Conservation (phyloP, 2,329 filamentous ascomycete species). For the Epichloe glyceriae region DNA sequence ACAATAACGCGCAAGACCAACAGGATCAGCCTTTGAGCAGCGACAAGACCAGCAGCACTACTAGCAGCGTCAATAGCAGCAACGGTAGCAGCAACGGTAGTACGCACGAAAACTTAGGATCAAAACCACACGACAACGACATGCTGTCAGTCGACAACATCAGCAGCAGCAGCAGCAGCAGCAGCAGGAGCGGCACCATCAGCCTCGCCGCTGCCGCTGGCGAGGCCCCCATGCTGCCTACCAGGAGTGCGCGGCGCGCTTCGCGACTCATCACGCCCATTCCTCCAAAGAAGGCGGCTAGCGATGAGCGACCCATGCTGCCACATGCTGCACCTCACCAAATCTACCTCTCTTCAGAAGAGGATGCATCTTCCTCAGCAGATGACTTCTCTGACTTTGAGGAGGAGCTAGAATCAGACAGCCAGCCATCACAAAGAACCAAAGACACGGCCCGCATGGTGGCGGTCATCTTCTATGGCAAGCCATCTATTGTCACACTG, state of each 20-base stretch:
- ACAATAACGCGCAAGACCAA: neutral
- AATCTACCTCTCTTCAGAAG: conserved; percentile 51
- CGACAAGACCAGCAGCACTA: neutral
- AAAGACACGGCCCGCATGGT: conserved; percentile 46
- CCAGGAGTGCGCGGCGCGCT: conserved; percentile 35
- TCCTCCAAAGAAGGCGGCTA: conserved; percentile 20
- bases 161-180: conserved; percentile 7
- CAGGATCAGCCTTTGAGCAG: conserved; percentile 3
- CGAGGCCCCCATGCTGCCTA: conserved; percentile 31
- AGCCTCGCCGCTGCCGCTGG: conserved; percentile 10
- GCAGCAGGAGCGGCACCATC: conserved; percentile 7
- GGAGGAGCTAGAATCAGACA: conserved; percentile 32
- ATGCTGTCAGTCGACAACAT: conserved; percentile 17
- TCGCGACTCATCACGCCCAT: conserved; percentile 27
- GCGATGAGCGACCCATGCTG: conserved; percentile 19
- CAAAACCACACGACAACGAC: conserved; percentile 8
- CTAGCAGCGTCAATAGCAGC: conserved; percentile 2
- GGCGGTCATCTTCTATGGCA: conserved; percentile 46
- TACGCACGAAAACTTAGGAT: neutral
- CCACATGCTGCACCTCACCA: conserved; percentile 38
- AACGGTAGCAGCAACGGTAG: neutral
- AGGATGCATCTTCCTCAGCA: conserved; percentile 49
- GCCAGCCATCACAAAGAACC: conserved; percentile 18
- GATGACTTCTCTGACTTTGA: conserved; percentile 44
- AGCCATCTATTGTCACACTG: conserved; percentile 44